Evolutionary conservation across 805 yeast genomes (phyloP), one percentile per base, ranked within the genome.

Genomic region (Candida taoyuanica): DNA sequence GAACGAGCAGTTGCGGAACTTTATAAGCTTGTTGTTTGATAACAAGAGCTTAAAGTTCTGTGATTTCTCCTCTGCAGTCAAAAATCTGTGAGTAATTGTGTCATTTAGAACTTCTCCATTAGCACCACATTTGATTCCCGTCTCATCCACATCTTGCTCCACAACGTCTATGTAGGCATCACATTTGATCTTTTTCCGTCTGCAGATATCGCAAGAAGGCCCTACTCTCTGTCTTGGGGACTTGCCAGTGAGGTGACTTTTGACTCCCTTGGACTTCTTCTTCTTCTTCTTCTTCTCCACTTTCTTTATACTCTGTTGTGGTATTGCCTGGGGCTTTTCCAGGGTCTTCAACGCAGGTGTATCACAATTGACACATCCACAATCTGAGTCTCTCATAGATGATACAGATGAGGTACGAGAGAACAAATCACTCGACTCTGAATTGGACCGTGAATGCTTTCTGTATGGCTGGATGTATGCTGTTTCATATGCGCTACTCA

Each of bases 121-220:
- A 12, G 11, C 12, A n/a, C n/a, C n/a, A n/a, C n/a, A n/a, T n/a
- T n/a, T n/a, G n/a, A n/a, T n/a, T n/a, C n/a, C n/a, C n/a, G n/a
- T n/a, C 8, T 26, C 30, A 3, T 34, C 43, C n/a, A 42, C 34
- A 11, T 37, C 34, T 11, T 25, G 25, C 7, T 34, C 37, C 12
- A 76, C 42, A 17, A 74, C 63, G 24, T 60, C 56, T 11, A 81
- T 74, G 47, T 70, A 78, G 2, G 89, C 85, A 57, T 81, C 78
- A 61, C 91, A 82, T 59, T 78, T 82, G 41, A 81, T 81, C 55
- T 82, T 82, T 40, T 86, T 69, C 13, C 73, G 53, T 37, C 88
- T 66, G 56, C 91, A 82, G 33, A 73, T 63, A 55, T 82, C 88
- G 58, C 91, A 82, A 29, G 84, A 76, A 3, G 88, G 88, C 0